Evolutionary conservation across 352 stramenopile species (phyloP).

Genomic region (Pythium scleroteichum): DNA sequence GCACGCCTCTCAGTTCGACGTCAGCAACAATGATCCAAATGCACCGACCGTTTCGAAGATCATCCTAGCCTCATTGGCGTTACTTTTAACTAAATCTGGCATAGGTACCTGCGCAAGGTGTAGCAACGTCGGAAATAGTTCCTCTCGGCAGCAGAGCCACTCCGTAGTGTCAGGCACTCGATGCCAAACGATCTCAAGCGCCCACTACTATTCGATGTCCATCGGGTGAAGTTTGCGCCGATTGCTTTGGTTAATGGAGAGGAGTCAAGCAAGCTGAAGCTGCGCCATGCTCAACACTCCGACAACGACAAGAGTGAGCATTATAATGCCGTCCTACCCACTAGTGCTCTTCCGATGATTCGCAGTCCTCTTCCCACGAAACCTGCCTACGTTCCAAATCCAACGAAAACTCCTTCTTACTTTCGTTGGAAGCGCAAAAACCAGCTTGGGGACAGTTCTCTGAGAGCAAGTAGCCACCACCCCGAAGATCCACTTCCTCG

Average conservation of each 20-base stretch:
- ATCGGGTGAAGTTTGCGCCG: conserved; percentile 35
- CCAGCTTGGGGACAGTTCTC: not conserved
- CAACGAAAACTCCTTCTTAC: conserved; percentile 57
- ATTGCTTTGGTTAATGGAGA: conserved; percentile 54
- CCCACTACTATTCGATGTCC: conserved; percentile 56
- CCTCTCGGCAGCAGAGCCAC: too few species aligned
- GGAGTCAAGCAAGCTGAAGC: conserved; percentile 44
- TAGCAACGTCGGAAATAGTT: too few species aligned
- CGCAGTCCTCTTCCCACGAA: conserved; percentile 46
- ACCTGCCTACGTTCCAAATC: conserved; percentile 34
- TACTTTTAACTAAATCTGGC: too few species aligned
- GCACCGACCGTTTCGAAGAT: too few species aligned
- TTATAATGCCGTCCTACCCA: conserved; percentile 21
- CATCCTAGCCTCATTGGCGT: too few species aligned
- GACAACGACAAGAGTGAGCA: conserved; percentile 21
- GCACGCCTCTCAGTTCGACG: too few species aligned
- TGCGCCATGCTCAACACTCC: conserved; percentile 15
- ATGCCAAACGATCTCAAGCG: conserved; percentile 64
- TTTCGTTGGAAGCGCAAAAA: conserved; percentile 59
- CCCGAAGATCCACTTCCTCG: not conserved
- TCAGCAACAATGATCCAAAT: too few species aligned
- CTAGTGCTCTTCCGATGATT: conserved; percentile 56
- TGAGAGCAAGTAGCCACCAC: not conserved
- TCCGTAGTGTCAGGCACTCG: not conserved
- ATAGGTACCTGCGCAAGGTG: too few species aligned